Evolutionary conservation across 352 stramenopile genomes (phyloP).

Genomic region (Pythium periplocum): DNA sequence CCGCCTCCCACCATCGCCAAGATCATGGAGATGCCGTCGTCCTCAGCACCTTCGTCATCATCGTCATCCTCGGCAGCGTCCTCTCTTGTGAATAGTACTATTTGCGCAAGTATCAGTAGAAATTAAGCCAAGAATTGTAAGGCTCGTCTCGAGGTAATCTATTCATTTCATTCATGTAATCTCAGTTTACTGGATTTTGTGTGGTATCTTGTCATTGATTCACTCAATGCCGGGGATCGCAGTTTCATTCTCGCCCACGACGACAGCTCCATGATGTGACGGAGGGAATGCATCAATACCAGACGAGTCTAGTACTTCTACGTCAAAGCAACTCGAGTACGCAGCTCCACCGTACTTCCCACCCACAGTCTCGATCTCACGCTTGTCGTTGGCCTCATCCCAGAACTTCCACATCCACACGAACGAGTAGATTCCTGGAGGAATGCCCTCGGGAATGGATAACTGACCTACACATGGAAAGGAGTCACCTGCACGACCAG

Average conservation of each 20-base stretch:
- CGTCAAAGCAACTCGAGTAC: conserved; percentile 56
- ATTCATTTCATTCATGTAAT: conserved; percentile 8
- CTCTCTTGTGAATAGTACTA: conserved; percentile 8
- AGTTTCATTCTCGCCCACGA: too few relatives aligned
- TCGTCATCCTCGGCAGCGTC: not conserved
- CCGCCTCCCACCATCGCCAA: not conserved
- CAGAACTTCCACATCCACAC: conserved; percentile 69
- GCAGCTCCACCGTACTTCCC: conserved; percentile 44
- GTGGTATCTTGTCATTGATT: too few relatives aligned
- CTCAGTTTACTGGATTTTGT: too few relatives aligned
- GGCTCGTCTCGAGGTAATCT: conserved; percentile 19
- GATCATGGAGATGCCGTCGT: not conserved
- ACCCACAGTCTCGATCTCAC: conserved; percentile 32
- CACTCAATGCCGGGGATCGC: too few relatives aligned
- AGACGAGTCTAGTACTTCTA: conserved; percentile 24
- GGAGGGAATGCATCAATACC: too few relatives aligned
- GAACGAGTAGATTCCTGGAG: conserved; percentile 41
- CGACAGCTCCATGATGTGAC: too few relatives aligned
- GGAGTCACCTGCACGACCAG: conserved; percentile 31
- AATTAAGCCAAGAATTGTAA: conserved; percentile 23
- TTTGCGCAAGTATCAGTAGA: conserved; percentile 26
- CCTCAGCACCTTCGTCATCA: conserved; percentile 2
- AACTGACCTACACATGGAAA: conserved; percentile 45
- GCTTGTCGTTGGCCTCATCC: conserved; percentile 34
- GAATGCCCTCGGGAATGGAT: conserved; percentile 26